phyloP scores from a whole-genome alignment of 2,329 filamentous ascomycete species.

The Fonsecaea monophora region DNA sequence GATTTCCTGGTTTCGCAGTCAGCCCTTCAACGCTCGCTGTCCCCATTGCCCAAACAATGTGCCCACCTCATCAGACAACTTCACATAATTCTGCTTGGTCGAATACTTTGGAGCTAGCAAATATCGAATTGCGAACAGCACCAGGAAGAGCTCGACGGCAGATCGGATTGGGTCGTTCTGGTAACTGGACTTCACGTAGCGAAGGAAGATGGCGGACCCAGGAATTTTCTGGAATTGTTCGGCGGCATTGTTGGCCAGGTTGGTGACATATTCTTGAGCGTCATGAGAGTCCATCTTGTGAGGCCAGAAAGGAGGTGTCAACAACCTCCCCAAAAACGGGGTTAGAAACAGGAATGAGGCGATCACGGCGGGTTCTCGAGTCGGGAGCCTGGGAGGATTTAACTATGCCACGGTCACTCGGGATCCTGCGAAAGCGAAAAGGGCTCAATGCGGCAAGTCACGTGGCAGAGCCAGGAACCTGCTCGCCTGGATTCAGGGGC shows the following conservation, averaged over 20 bases:
- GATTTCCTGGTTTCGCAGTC: constrained; percentile 69
- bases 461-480: constrained; percentile 5
- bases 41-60: neutral
- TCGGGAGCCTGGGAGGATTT: neutral
- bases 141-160: constrained; percentile 88
- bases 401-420: neutral
- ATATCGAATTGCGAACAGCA: constrained; percentile 95
- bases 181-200: constrained; percentile 96
- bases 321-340: neutral
- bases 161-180: constrained; percentile 95
- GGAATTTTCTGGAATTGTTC: constrained; percentile 86
- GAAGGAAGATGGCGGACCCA: constrained; percentile 89
- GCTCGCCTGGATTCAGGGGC: constrained; percentile 17
- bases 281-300: constrained; percentile 65
- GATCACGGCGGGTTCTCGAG: neutral
- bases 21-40: constrained; percentile 3
- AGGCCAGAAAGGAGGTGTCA: neutral
- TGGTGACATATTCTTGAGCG: constrained; percentile 58
- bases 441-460: constrained; percentile 24
- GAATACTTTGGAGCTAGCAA: constrained; percentile 90
- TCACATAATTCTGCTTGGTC: constrained; percentile 88
- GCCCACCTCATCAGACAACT: constrained; percentile 77
- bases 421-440: neutral
- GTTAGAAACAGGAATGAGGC: neutral
- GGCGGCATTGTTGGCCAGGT: constrained; percentile 62